Percentiles rank a stretch among this genome's conserved stretches.
phyloP scores from a whole-genome alignment of 1,139 yeast species.

The Hansenula anomala region DNA sequence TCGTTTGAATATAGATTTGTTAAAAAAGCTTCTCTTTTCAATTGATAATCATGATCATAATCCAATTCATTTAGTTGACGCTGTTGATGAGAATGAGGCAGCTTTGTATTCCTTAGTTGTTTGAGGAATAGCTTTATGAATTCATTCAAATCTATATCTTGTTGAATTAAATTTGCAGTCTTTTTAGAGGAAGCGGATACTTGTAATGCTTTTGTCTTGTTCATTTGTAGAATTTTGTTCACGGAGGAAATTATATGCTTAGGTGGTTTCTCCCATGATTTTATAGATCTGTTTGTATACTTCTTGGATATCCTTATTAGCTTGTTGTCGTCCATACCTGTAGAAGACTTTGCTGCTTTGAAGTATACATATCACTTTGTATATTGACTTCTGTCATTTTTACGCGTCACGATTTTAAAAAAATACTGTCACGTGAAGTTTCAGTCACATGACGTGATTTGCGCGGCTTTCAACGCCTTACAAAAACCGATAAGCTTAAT shows the following conservation, averaged over 20 bases:
- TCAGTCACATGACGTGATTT: too few species aligned
- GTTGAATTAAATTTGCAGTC: neutral
- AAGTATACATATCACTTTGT: too few species aligned
- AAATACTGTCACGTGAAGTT: too few species aligned
- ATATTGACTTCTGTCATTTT: too few species aligned
- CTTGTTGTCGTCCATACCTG: constrained; percentile 7
- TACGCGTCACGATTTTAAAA: too few species aligned
- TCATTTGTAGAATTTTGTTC: constrained; percentile 6
- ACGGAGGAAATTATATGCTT: constrained; percentile 4
- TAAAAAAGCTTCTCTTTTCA: constrained; percentile 13
- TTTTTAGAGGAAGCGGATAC: neutral
- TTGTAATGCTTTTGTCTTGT: constrained; percentile 13
- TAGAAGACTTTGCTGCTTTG: too few species aligned
- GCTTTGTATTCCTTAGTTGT: constrained; percentile 2
- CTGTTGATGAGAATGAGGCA: too few species aligned
- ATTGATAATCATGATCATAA: constrained; percentile 16
- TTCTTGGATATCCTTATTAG: constrained; percentile 10
- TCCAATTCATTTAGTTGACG: constrained; percentile 8
- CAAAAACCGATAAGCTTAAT: too few species aligned
- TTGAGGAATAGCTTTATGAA: constrained; percentile 12
- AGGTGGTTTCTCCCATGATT: constrained; percentile 12
- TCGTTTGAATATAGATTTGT: constrained; percentile 15
- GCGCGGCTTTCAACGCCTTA: too few species aligned
- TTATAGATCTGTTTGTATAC: constrained; percentile 5
- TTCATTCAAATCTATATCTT: constrained; percentile 1